A percentile compares a stretch with the other conserved stretches of the same genome.
Evolutionary conservation across 257 asterid genomes (phyloP).

Genomic region (Paulownia fortunei): DNA sequence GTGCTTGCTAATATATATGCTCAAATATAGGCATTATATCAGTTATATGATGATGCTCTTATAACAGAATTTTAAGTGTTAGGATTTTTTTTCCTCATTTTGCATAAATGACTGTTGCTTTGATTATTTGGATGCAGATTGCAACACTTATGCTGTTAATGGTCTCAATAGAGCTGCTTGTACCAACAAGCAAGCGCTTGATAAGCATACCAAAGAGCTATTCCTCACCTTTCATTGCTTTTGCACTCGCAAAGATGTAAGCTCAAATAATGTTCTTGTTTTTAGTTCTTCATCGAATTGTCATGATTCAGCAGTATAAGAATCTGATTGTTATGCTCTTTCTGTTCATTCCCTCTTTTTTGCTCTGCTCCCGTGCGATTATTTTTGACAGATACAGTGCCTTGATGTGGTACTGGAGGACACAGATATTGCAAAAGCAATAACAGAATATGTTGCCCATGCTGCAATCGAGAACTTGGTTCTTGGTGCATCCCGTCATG

Average conservation of each 20-base stretch:
- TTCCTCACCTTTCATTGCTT: constrained; percentile 83
- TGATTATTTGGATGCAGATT: constrained; percentile 42
- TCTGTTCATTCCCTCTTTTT: not conserved
- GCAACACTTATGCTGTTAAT: constrained; percentile 29
- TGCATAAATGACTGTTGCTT: not conserved
- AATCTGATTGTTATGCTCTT: not conserved
- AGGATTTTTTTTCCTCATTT: not conserved
- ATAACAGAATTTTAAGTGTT: not conserved
- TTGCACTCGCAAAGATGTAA: constrained; percentile 84
- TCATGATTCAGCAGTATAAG: not conserved
- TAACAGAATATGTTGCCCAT: constrained; percentile 58
- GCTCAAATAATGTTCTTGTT: constrained; percentile 14
- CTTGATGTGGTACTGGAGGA: constrained; percentile 65
- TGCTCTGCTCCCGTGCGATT: not conserved
- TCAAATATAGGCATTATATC: not conserved
- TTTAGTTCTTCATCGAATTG: not conserved
- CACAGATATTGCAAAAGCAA: constrained; percentile 50
- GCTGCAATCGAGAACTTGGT: constrained; percentile 67
- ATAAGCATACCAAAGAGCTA: constrained; percentile 60
- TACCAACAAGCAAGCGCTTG: constrained; percentile 42
- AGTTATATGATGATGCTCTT: not conserved
- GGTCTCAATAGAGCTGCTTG: constrained; percentile 37
- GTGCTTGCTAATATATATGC: constrained; percentile 6
- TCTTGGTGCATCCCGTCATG: constrained; percentile 68
- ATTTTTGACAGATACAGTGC: constrained; percentile 48